These are phyloP conservation scores for Phytophthora cajani DNA, from an alignment of 352 stramenopile species.

Conservation along the genomic window DNA sequence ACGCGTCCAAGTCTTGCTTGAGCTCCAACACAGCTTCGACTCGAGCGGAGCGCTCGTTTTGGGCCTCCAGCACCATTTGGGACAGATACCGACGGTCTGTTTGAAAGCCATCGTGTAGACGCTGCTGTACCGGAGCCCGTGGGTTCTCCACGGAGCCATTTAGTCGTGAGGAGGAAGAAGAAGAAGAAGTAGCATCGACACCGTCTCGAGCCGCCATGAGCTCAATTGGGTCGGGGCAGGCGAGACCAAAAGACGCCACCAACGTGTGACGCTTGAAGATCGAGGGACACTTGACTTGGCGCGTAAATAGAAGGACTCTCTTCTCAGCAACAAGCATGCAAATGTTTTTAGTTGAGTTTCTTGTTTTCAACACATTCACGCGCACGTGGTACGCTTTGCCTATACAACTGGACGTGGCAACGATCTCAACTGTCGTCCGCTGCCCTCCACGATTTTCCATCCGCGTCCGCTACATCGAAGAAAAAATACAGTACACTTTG, in stretches of 20 bases:
- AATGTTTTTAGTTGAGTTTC: not conserved
- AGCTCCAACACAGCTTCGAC: conserved; percentile 66
- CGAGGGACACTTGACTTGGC: conserved; percentile 10
- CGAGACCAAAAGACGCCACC: not conserved
- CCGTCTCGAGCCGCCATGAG: conserved; percentile 17
- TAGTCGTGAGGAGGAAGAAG: not conserved
- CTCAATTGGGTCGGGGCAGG: not conserved
- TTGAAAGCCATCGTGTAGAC: conserved; percentile 59
- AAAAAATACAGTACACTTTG: conserved; percentile 16
- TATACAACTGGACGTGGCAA: conserved; percentile 13
- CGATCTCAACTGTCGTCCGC: no score
- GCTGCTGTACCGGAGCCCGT: conserved; percentile 42
- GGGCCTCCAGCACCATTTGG: conserved; percentile 45
- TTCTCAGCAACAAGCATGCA: no score
- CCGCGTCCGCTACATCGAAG: conserved; percentile 17
- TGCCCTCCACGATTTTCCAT: conserved; percentile 9
- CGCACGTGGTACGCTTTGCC: not conserved
- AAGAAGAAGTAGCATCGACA: not conserved
- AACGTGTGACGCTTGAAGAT: conserved; percentile 24
- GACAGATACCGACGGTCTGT: conserved; percentile 56
- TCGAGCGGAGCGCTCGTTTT: conserved; percentile 41
- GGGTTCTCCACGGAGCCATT: not conserved
- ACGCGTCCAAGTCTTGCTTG: conserved; percentile 64
- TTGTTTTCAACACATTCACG: conserved; percentile 15
- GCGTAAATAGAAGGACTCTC: not conserved